A percentile compares a stretch with the other conserved stretches of the same genome.
Conservation (phyloP, 2,329 filamentous ascomycete genomes). For the Falciphora oryzae region DNA sequence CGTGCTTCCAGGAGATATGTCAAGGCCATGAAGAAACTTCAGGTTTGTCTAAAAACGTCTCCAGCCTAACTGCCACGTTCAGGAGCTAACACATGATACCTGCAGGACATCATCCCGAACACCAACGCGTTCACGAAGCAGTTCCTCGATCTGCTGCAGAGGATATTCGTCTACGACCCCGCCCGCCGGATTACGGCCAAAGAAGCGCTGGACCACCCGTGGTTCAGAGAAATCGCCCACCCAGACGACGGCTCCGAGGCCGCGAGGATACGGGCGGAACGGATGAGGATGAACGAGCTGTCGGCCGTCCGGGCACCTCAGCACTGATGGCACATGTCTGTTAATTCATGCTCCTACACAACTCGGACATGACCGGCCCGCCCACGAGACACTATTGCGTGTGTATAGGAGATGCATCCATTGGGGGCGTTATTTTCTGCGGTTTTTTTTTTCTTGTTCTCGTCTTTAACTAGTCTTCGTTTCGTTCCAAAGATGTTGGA, state of each 20-base stretch:
- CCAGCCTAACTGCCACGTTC: background rate
- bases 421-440: conserved; percentile 2
- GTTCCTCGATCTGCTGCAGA: conserved; percentile 58
- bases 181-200: conserved; percentile 60
- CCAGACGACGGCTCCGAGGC: conserved; percentile 65
- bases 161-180: conserved; percentile 65
- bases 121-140: conserved; percentile 54
- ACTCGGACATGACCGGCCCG: background rate
- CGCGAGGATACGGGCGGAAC: conserved; percentile 54
- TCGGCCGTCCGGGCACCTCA: background rate
- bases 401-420: conserved; percentile 1
- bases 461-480: background rate
- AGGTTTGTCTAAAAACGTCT: conserved; percentile 33
- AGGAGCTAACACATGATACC: conserved; percentile 16
- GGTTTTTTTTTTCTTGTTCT: background rate
- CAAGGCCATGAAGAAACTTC: conserved; percentile 64
- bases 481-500: background rate
- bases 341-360: background rate
- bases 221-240: conserved; percentile 59
- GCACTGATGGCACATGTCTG: background rate
- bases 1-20: conserved; percentile 61
- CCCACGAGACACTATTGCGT: background rate
- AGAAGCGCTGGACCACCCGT: conserved; percentile 59
- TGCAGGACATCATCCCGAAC: conserved; percentile 58
- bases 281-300: conserved; percentile 18